These are phyloP conservation scores for Trichomonas tenax DNA, from an alignment of 208 protist genomes.

Conservation along the genomic window DNA sequence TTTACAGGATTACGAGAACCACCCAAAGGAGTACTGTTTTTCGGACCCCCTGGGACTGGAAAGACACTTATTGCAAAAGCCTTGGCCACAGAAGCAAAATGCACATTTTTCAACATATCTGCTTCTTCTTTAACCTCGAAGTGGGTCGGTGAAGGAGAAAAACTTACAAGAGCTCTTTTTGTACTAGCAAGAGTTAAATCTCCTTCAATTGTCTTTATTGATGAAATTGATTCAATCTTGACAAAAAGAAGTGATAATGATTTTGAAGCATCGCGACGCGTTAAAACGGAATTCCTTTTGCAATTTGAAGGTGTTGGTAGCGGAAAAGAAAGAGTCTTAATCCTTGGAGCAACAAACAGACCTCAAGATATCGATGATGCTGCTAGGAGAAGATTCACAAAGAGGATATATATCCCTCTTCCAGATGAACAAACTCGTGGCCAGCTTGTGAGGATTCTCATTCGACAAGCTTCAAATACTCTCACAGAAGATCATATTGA, in stretches of 20 bases:
- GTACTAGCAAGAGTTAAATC: conserved; percentile 47
- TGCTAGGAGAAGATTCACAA: conserved; percentile 52
- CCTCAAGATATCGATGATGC: conserved; percentile 77
- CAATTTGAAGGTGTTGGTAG: conserved; percentile 59
- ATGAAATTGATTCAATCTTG: conserved; percentile 65
- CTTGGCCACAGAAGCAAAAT: conserved; percentile 51
- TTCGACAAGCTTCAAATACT: not conserved
- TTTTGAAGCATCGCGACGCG: conserved; percentile 38
- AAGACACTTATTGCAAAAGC: conserved; percentile 59
- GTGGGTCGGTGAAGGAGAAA: conserved; percentile 59
- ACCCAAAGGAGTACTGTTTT: conserved; percentile 36
- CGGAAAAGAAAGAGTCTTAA: conserved; percentile 38
- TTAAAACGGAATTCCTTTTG: conserved; percentile 81
- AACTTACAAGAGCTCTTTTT: conserved; percentile 63
- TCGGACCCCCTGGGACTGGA: conserved; percentile 39
- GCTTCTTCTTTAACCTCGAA: conserved; percentile 62
- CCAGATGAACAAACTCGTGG: conserved; percentile 52
- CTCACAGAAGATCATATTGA: conserved; percentile 19
- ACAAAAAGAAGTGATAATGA: conserved; percentile 31
- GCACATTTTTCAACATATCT: conserved; percentile 61
- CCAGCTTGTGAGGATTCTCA: not conserved
- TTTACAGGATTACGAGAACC: conserved; percentile 42
- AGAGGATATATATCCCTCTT: conserved; percentile 67
- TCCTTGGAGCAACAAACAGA: conserved; percentile 61
- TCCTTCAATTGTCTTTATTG: conserved; percentile 59